phyloP scores from a whole-genome alignment of 768 basidiomycete genomes.

The Stropharia rugosoannulata region DNA sequence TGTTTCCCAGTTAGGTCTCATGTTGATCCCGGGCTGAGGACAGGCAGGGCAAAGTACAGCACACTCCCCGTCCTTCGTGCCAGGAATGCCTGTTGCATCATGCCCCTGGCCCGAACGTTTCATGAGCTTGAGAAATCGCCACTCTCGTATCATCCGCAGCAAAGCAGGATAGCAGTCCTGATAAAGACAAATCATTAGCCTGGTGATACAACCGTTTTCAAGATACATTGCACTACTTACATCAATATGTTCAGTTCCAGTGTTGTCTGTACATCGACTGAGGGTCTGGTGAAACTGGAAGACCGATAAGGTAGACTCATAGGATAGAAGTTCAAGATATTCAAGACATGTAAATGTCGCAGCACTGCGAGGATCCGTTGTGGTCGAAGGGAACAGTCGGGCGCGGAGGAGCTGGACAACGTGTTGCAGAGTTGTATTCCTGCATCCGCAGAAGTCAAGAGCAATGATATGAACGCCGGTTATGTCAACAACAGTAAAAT shows the following conservation, averaged over 20 bases:
- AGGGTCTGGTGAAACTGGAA: slow-evolving; percentile 31
- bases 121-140: background rate
- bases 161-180: background rate
- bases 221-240: slow-evolving; percentile 8
- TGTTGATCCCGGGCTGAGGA: background rate
- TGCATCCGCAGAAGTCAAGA: slow-evolving; percentile 30
- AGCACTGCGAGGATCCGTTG: slow-evolving; percentile 22
- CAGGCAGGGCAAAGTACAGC: background rate
- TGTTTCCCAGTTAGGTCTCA: background rate
- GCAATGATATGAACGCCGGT: slow-evolving; percentile 23
- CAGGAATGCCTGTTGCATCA: background rate
- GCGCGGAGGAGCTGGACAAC: slow-evolving; percentile 30
- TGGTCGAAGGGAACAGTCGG: slow-evolving; percentile 29
- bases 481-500: slow-evolving; percentile 23
- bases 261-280: slow-evolving; percentile 27
- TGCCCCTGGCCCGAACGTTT: background rate
- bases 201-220: background rate
- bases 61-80: background rate
- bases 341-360: slow-evolving; percentile 29
- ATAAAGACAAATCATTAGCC: background rate
- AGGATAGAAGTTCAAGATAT: slow-evolving; percentile 29
- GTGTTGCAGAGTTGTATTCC: background rate
- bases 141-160: background rate
- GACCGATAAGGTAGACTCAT: slow-evolving; percentile 29
- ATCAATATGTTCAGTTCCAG: slow-evolving; percentile 14